Evolutionary conservation across 495 filamentous ascomycete species (phyloP).

Genomic region (Podospora fimiseda): DNA sequence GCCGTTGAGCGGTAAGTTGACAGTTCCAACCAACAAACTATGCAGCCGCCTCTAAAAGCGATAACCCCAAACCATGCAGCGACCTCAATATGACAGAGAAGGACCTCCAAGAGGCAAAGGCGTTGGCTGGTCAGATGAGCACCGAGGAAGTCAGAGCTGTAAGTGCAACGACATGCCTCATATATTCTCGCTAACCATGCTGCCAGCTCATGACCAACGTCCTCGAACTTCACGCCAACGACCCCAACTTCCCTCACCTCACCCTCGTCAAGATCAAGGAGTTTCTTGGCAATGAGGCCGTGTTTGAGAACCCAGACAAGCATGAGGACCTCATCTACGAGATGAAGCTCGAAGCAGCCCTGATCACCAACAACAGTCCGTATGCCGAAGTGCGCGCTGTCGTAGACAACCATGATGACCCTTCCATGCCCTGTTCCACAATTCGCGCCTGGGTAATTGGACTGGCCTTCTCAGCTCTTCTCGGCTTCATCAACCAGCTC

Average conservation of each 20-base stretch:
- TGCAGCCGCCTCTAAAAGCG: no score
- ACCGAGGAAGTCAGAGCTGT: no score
- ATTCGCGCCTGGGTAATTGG: slow-evolving; percentile 38
- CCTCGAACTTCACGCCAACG: slow-evolving; percentile 24
- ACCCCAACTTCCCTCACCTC: slow-evolving; percentile 33
- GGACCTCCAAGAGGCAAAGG: no score
- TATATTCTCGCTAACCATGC: no score
- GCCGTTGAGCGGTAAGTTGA: no score
- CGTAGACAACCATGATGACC: slow-evolving; percentile 43
- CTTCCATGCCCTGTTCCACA: slow-evolving; percentile 29
- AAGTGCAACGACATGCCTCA: no score
- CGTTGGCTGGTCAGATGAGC: no score
- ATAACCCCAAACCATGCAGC: no score
- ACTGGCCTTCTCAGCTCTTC: slow-evolving; percentile 28
- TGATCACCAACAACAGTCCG: slow-evolving; percentile 39
- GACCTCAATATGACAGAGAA: no score
- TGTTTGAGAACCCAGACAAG: slow-evolving; percentile 32
- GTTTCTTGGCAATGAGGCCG: slow-evolving; percentile 28
- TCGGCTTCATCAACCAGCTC: slow-evolving; percentile 38
- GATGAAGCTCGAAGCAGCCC: slow-evolving; percentile 38
- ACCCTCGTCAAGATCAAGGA: slow-evolving; percentile 28
- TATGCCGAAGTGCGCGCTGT: slow-evolving; percentile 47
- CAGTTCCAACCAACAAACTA: no score
- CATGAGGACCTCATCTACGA: slow-evolving; percentile 31
- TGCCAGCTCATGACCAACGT: slow-evolving; percentile 20